Base-by-base conservation (phyloP, 179 eudicot species). In the Spergularia azorica region DNA sequence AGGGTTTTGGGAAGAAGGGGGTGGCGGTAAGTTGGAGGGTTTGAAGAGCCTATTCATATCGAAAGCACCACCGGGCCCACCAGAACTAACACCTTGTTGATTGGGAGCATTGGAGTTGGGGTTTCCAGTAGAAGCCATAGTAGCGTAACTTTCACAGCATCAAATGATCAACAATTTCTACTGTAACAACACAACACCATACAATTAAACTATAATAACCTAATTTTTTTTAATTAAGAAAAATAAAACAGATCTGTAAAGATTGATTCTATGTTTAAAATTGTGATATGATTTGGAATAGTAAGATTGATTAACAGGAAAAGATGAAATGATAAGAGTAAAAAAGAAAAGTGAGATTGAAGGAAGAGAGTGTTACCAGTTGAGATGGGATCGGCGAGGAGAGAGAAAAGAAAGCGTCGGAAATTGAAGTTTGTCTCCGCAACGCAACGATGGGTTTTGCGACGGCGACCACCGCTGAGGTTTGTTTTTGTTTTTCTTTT, bases 1-100 rank as follows among this genome's bases (percentile, higher is more conserved):
- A 79, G 91, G 89, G 90, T 84, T 89, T 80, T 81, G 91, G 6
- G 83, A 57, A 20, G 79, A 48, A 56, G 87, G 74, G 17, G 81
- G 79, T 0, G 85, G 18, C 2, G 67, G 41, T 63, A 74, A 13
- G 54, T 64, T 64, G 9, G 86, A 10, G 14, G 90, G 89, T 57
- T 85, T 90, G 85, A 92, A 92, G 76, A 90, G 79, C n/a, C 81
- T 84, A 61, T 86, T 91, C 81, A 87, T 77, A 70, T 90, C 93
- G 16, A 92, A 93, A 3, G 81, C 85, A 12, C 77, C 85, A 76
- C 79, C 84, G 5, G 43, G 52, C 10, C 72, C 8, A 51, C 57
- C 60, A 18, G 50, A 11, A 32, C 39, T 62, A 68, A 12, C 63
- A 12, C 69, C 68, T 70, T 55, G 72, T 57, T 63, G 74, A 70